Evolutionary conservation across 106 monocot genomes (phyloP), one percentile per base, ranked within the genome.

Genomic region (Vanilla planifolia): DNA sequence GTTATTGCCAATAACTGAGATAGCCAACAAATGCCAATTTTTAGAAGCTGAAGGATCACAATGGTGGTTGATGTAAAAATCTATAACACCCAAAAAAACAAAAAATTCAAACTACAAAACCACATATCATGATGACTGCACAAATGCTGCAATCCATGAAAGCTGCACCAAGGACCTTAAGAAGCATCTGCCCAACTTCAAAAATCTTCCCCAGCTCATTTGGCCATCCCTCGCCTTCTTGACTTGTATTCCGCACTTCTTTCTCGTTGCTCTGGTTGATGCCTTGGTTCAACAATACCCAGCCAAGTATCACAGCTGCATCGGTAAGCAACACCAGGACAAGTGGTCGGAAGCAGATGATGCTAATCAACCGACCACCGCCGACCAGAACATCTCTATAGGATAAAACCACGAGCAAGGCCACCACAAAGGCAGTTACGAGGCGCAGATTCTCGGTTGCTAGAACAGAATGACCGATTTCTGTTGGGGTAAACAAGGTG

Each of bases 101-200:
- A 55, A 41, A 26, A 37, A 43, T 32, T 55, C 61, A 72, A 59
- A 68, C 27, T 17, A 37, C 41, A 48, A 76, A 16, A 58, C 68
- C 72, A 60, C 68, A 77, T 28, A 90, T 71, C 53, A 90, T 62
- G 35, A 91, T 62, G 39, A 80, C 72, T 11, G 81, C 79, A 67
- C 81, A 88, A 26, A 88, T 37, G 57, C 78, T 53, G 34, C 73
- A 85, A 67, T 88, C 93, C 67, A 77, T 72, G 55, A 77, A 77
- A 33, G 57, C 40, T 33, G 93, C 79, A n/a, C 51, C 43, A 16
- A 72, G 14, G 43, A 51, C 65, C 62, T 72, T 85, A 63, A 65
- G 76, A 21, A 79, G 10, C 25, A 80, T 6, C 44, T 81, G 36
- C 0, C 52, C 73, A 5, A 59, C 24, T 56, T 88, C 82, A 45